Conservation (phyloP, 768 basidiomycete species). For the Holtermanniella nyarrowii region DNA sequence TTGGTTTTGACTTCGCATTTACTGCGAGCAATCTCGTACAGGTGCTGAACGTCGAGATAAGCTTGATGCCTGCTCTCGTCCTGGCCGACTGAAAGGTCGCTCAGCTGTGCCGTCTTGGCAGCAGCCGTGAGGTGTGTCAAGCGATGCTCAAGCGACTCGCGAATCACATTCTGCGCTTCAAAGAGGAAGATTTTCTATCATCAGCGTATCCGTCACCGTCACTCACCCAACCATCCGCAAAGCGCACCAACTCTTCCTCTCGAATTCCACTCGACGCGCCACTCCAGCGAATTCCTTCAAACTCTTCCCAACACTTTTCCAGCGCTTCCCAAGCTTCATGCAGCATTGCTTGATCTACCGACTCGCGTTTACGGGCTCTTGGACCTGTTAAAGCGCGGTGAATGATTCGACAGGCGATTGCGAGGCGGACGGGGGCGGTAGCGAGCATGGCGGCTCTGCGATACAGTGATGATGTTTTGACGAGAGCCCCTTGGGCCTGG, state of each 20-base stretch:
- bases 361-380: slow-evolving; percentile 54
- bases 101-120: slow-evolving; percentile 15
- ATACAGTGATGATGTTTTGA: slow-evolving; percentile 13
- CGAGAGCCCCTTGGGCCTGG: slow-evolving; percentile 48
- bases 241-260: slow-evolving; percentile 29
- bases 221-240: slow-evolving; percentile 73
- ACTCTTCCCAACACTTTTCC: slow-evolving; percentile 72
- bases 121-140: slow-evolving; percentile 25
- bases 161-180: slow-evolving; percentile 76
- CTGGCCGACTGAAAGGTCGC: slow-evolving; percentile 8
- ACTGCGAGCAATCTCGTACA: slow-evolving; percentile 45
- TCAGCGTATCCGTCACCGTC: background rate
- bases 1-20: slow-evolving; percentile 47
- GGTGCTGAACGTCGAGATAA: slow-evolving; percentile 39
- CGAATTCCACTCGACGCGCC: background rate
- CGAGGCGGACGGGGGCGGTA: slow-evolving; percentile 62
- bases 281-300: slow-evolving; percentile 50
- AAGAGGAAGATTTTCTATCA: slow-evolving; percentile 68
- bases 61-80: slow-evolving; percentile 21
- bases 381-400: slow-evolving; percentile 69
- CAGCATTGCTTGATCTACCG: slow-evolving; percentile 57
- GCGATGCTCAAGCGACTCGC: slow-evolving; percentile 65
- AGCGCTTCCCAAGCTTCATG: slow-evolving; percentile 75
- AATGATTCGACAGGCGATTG: slow-evolving; percentile 63
- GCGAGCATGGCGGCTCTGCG: slow-evolving; percentile 37